phyloP scores from a whole-genome alignment of 345 rosid genomes.

The Cochlearia excelsa region DNA sequence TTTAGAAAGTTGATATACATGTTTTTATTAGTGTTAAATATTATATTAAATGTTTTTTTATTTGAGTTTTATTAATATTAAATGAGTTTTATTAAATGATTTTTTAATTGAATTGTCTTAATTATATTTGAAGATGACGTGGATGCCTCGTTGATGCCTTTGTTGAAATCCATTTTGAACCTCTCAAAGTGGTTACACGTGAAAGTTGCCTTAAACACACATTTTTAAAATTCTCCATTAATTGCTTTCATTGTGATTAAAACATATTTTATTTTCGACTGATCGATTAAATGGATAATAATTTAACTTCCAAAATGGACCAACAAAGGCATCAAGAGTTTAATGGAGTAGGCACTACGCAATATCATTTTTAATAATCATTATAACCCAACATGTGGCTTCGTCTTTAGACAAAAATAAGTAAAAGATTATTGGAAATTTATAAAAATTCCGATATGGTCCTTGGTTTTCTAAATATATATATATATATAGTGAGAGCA shows the following conservation, averaged over 20 bases:
- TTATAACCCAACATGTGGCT: constrained; percentile 20
- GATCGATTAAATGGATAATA: constrained; percentile 13
- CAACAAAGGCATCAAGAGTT: constrained; percentile 15
- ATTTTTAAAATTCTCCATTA: neutral
- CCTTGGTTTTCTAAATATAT: constrained; percentile 5
- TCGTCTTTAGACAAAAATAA: constrained; percentile 3
- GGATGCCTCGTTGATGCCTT: neutral
- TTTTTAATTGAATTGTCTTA: too few species aligned
- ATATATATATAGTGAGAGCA: constrained; percentile 9
- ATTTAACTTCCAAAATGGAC: constrained; percentile 11
- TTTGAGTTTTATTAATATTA: too few species aligned
- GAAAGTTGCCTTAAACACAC: constrained; percentile 9
- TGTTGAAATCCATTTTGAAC: constrained; percentile 20
- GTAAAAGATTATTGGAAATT: neutral
- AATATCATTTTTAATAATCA: neutral
- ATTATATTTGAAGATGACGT: too few species aligned
- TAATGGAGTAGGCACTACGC: constrained; percentile 19
- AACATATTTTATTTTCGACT: constrained; percentile 12
- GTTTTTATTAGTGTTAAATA: too few species aligned
- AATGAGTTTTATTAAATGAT: too few species aligned
- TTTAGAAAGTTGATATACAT: too few species aligned
- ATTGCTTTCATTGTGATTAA: constrained; percentile 12
- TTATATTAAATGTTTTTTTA: too few species aligned
- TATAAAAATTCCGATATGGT: constrained; percentile 10
- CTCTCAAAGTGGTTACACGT: constrained; percentile 27